Base-by-base conservation (phyloP, 2,329 filamentous ascomycete species). In the Cadophora sp. region DNA sequence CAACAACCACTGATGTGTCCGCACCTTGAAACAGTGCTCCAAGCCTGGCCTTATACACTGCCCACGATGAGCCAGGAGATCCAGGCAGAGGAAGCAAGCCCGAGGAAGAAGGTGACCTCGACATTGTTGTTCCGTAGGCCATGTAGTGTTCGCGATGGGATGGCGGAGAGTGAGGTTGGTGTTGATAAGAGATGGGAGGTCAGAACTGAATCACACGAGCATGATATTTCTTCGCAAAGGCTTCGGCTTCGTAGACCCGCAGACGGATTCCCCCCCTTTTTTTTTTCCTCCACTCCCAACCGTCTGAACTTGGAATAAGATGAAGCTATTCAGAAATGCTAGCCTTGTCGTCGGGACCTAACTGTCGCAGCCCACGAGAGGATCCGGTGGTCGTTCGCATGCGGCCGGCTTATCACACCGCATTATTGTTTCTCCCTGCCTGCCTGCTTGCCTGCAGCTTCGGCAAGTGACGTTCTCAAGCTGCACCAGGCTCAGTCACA, bases 1-100 rank as follows among this genome's bases (percentile, higher is more conserved):
- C 92, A 62, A 89, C 77, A 66, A 93, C 85, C 19, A 97, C 92
- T 62, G 90, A 84, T 1, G 86, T 85, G 76, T 97, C 89, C 59
- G 89, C 86, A 67, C 90, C 90, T 34, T 85, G 85, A 66, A 96
- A 88, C 56, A 91, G 75, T 24, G 85, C 82, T 61, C 81, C 82
- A 29, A 96, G 76, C 43, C 92, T 88, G 29, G 90, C 88, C 68
- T 85, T 84, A 79, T 92, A 95, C 66, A 88, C 79, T n/a, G 88
- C 86, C 91, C 92, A 94, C 59, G 92, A 92, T 4, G 92, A 85
- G 37, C 83, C 81, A 34, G 88, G 83, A 31, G 85, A 80, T 16
- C 87, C 87, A 9, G 87, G 87, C 76, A 90, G 81, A 43, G 86
- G 87, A 29, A 89, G 79, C 14, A 87, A 78, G 62, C 69, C 72